phyloP scores from a whole-genome alignment of 2,329 filamentous ascomycete genomes.

The Colletotrichum tamarilloi region DNA sequence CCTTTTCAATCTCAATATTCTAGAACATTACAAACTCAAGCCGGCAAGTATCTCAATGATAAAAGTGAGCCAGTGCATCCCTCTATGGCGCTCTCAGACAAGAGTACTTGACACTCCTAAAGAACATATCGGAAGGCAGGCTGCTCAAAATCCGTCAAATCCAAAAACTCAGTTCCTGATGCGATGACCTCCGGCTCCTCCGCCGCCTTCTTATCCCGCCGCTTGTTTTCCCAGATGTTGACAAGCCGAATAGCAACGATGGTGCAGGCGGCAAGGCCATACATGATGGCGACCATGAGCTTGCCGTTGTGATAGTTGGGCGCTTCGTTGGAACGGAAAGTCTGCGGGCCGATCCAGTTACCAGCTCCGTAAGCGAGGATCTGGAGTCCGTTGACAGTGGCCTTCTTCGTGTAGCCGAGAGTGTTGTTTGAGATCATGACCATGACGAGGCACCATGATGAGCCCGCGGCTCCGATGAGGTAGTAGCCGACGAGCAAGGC shows the following conservation, averaged over 20 bases:
- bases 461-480: constrained; percentile 40
- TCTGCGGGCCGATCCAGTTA: constrained; percentile 41
- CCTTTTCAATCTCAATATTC: too few relatives aligned
- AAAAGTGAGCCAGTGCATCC: too few relatives aligned
- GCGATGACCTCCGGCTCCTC: constrained; percentile 28
- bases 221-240: constrained; percentile 40
- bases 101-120: not conserved
- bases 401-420: constrained; percentile 44
- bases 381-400: constrained; percentile 40
- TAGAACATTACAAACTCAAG: too few relatives aligned
- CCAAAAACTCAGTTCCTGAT: constrained; percentile 38
- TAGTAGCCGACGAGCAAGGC: constrained; percentile 40
- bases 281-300: constrained; percentile 41
- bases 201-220: constrained; percentile 40
- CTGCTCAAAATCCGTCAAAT: constrained; percentile 41
- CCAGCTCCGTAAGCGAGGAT: constrained; percentile 38
- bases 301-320: constrained; percentile 41
- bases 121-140: constrained; percentile 40
- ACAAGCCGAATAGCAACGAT: constrained; percentile 36
- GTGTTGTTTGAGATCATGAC: constrained; percentile 44
- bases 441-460: constrained; percentile 42
- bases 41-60: too few relatives aligned
- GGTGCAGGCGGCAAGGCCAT: constrained; percentile 34
- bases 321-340: constrained; percentile 39
- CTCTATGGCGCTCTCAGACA: too few relatives aligned